phyloP scores from a whole-genome alignment of 2,329 filamentous ascomycete genomes.

The Phialophora tarda region DNA sequence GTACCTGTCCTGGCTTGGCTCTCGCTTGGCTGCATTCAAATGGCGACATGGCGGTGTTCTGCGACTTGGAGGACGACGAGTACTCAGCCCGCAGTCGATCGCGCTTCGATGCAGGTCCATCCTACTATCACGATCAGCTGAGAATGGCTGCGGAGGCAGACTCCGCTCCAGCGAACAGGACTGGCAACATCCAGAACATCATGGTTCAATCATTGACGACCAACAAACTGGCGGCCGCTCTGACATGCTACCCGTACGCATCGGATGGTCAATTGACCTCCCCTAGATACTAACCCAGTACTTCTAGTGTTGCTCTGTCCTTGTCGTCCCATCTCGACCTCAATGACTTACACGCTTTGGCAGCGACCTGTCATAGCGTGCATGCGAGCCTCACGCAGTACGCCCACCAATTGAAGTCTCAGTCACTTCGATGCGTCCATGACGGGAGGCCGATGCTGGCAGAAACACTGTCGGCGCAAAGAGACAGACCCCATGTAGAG shows the following conservation, averaged over 20 bases:
- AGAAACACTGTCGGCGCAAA: slow-evolving; percentile 40
- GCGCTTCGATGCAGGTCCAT: slow-evolving; percentile 33
- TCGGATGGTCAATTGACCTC: slow-evolving; percentile 18
- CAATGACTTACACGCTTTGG: slow-evolving; percentile 82
- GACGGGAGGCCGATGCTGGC: slow-evolving; percentile 59
- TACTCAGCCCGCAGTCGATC: slow-evolving; percentile 35
- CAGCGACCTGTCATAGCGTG: slow-evolving; percentile 79
- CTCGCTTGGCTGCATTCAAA: slow-evolving; percentile 25
- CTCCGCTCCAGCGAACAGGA: slow-evolving; percentile 1
- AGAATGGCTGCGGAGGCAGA: slow-evolving; percentile 16
- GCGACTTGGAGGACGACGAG: slow-evolving; percentile 52
- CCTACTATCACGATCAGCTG: slow-evolving; percentile 23
- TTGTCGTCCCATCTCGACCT: slow-evolving; percentile 81
- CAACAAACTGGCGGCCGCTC: slow-evolving; percentile 47
- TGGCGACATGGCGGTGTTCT: slow-evolving; percentile 54
- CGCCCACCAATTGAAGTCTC: slow-evolving; percentile 71
- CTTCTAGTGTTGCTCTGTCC: slow-evolving; percentile 72
- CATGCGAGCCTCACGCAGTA: slow-evolving; percentile 79
- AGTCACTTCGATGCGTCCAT: slow-evolving; percentile 80
- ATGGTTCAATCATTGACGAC: slow-evolving; percentile 6
- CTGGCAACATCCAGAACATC: background rate
- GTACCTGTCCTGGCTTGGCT: background rate
- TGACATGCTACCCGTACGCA: slow-evolving; percentile 57
- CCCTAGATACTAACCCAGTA: slow-evolving; percentile 36
- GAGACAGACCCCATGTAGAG: slow-evolving; percentile 10